Evolutionary conservation across 495 filamentous ascomycete species (phyloP), one percentile per base, ranked within the genome.

Genomic region (Aspergillus ellipticus): DNA sequence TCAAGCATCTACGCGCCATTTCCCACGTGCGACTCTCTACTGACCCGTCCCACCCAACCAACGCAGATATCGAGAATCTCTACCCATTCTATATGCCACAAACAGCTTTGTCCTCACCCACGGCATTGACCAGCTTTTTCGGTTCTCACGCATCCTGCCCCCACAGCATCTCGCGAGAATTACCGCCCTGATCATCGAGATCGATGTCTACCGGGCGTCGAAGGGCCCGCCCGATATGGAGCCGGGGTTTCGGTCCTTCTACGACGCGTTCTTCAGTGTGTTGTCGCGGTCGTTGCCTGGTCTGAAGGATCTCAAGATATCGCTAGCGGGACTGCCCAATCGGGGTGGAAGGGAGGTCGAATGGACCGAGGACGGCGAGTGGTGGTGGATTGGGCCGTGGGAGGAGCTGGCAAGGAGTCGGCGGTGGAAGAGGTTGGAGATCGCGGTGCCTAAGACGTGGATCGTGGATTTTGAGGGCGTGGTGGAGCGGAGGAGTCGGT

Each of bases 111-210:
- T 55, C 6, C n/a, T 59, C 21, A 59, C 52, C 16, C 52, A 55
- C 13, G 47, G 57, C 10, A 55, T 59, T 13, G 57, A 59, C 11
- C 57, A 59, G 19, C 41, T 59, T 2, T 55, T 51, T n/a, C 57
- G 57, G 1, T 15, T 59, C 13, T 51, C 39, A 10, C 28, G 41
- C 16, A 16, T 35, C 20, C 31, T 59, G 52, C 52, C 57, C 2
- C 1, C 9, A 5, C 39, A 37, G 2, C 52, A 59, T 17, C 13
- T 59, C 10, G 39, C 48, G 7, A 11, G 51, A 10, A 28, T 55
- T 13, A 51, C 41, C 16, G 52, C 52, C 6, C 19, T 59, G 29
- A 13, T 10, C 11, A 19, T 59, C 22, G 57, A 59, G n/a, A 55
- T 59, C 17, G 57, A 59, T 21, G 41, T 55, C 13, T 59, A 59